Conservation (phyloP, 495 filamentous ascomycete species). For the Viridothelium virens region DNA sequence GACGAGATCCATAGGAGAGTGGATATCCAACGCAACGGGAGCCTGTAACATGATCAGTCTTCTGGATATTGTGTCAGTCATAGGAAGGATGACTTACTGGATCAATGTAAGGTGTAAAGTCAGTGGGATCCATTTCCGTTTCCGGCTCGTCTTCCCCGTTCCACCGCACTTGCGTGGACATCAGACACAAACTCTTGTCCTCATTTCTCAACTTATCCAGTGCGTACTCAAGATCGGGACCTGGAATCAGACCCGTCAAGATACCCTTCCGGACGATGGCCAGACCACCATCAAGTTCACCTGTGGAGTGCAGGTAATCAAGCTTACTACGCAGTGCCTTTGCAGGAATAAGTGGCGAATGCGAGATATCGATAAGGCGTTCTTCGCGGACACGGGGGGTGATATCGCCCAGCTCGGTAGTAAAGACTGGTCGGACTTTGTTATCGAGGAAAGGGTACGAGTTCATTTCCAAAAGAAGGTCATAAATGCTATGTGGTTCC, state of each 20-base stretch:
- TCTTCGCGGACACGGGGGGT: constrained; percentile 63
- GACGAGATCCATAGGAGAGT: constrained; percentile 87
- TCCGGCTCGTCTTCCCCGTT: constrained; percentile 47
- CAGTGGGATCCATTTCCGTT: constrained; percentile 53
- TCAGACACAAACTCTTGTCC: constrained; percentile 65
- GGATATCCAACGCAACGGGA: constrained; percentile 78
- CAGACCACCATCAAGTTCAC: constrained; percentile 86
- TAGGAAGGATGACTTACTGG: constrained; percentile 34
- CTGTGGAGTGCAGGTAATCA: constrained; percentile 69
- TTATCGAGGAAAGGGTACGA: constrained; percentile 93
- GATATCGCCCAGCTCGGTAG: constrained; percentile 76
- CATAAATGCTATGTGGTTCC: constrained; percentile 92
- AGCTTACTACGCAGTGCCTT: constrained; percentile 68
- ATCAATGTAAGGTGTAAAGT: constrained; percentile 90
- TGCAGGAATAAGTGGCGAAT: constrained; percentile 68
- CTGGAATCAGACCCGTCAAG: constrained; percentile 86
- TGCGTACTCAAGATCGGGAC: constrained; percentile 89
- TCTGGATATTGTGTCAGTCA: constrained; percentile 31
- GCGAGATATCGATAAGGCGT: constrained; percentile 79
- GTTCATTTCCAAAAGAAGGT: constrained; percentile 93
- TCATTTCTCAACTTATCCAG: constrained; percentile 75
- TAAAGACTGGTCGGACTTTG: constrained; percentile 84
- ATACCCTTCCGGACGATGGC: constrained; percentile 72
- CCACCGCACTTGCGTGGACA: constrained; percentile 56
- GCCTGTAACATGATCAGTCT: constrained; percentile 40